A percentile compares a stretch with the other conserved stretches of the same genome.
These are phyloP conservation scores for Cucumis melo DNA, from an alignment of 306 rosid species.

Conservation along the genomic window DNA sequence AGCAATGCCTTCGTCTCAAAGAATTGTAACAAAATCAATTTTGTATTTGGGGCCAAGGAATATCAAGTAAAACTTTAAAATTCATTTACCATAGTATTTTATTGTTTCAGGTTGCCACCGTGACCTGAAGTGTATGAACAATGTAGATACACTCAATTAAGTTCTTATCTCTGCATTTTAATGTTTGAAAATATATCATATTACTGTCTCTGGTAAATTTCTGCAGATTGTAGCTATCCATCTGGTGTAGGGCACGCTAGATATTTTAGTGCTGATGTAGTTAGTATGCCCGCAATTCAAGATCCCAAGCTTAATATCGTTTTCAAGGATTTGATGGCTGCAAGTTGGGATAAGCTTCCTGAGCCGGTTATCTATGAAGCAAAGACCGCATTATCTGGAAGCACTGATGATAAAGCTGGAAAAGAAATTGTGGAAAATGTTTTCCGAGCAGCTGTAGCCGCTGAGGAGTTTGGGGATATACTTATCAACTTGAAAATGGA, in stretches of 20 bases:
- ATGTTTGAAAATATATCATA: not conserved
- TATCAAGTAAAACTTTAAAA: not conserved
- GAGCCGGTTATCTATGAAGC: slow-evolving; percentile 26
- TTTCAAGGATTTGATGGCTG: slow-evolving; percentile 84
- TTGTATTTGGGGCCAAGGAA: not conserved
- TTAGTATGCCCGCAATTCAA: slow-evolving; percentile 42
- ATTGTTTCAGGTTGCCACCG: not conserved
- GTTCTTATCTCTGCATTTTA: not conserved
- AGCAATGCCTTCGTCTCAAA: not conserved
- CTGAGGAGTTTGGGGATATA: slow-evolving; percentile 68
- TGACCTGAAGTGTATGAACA: not conserved
- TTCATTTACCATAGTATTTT: not conserved
- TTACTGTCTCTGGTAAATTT: slow-evolving; percentile 8
- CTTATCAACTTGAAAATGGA: slow-evolving; percentile 55
- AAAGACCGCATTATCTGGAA: slow-evolving; percentile 48
- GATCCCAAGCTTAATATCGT: slow-evolving; percentile 44
- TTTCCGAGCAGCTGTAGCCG: slow-evolving; percentile 67
- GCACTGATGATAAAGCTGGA: slow-evolving; percentile 53
- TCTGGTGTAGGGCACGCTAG: slow-evolving; percentile 39
- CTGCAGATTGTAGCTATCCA: slow-evolving; percentile 43
- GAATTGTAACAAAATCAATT: not conserved
- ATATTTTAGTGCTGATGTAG: slow-evolving; percentile 41
- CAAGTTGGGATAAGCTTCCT: slow-evolving; percentile 51
- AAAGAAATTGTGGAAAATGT: slow-evolving; percentile 52
- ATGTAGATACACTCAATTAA: not conserved